Conservation (phyloP, 495 filamentous ascomycete species). For the Cercophora scortea region DNA sequence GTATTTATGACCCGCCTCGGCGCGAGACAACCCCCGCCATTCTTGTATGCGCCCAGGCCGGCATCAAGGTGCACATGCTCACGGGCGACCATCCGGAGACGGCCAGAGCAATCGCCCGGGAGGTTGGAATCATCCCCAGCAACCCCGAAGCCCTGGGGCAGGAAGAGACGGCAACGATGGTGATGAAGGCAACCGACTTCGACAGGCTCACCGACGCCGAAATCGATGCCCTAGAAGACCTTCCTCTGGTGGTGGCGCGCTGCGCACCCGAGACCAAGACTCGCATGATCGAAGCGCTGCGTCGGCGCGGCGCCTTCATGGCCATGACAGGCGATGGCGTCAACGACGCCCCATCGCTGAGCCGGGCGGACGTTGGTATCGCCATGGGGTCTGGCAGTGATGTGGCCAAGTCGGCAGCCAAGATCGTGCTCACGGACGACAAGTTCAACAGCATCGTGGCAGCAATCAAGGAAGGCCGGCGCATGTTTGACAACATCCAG, state of each 20-base stretch:
- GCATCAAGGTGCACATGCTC: conserved; percentile 74
- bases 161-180: conserved; percentile 47
- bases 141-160: conserved; percentile 46
- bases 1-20: conserved; percentile 69
- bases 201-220: conserved; percentile 52
- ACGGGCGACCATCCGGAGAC: conserved; percentile 74
- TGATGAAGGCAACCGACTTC: conserved; percentile 59
- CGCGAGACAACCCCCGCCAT: conserved; percentile 61
- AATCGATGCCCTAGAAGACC: conserved; percentile 49
- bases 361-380: conserved; percentile 74
- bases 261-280: conserved; percentile 61
- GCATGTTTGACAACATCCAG: conserved; percentile 75
- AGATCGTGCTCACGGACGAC: conserved; percentile 83
- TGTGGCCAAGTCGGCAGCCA: conserved; percentile 82
- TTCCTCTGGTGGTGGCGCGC: conserved; percentile 59
- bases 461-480: conserved; percentile 62
- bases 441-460: conserved; percentile 78
- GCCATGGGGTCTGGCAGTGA: conserved; percentile 84
- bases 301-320: conserved; percentile 51
- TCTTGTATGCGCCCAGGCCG: conserved; percentile 56
- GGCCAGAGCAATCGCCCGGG: conserved; percentile 64
- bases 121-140: conserved; percentile 65
- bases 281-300: conserved; percentile 60
- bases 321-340: conserved; percentile 73
- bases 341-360: conserved; percentile 75